Evolutionary conservation across 2,329 filamentous ascomycete genomes (phyloP).

Genomic region (Mycosphaerella arachidis): DNA sequence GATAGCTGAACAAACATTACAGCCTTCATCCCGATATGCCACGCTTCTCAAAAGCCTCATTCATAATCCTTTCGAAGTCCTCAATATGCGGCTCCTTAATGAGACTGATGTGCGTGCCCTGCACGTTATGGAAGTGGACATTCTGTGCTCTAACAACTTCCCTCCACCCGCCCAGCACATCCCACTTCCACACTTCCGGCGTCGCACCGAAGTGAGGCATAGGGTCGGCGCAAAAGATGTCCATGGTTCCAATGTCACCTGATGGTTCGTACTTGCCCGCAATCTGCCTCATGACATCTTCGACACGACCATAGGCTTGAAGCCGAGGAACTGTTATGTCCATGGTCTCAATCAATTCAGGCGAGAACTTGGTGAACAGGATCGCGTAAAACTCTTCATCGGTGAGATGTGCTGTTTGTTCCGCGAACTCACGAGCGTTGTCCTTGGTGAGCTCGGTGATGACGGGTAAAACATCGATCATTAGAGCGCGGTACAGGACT

Average conservation of each 20-base stretch:
- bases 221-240: constrained; percentile 19
- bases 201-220: constrained; percentile 19
- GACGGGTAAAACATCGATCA: constrained; percentile 20
- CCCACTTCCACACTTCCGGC: constrained; percentile 15
- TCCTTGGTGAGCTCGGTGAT: constrained; percentile 16
- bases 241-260: constrained; percentile 11
- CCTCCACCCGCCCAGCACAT: constrained; percentile 18
- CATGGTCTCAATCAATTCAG: constrained; percentile 21
- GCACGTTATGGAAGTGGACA: constrained; percentile 16
- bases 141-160: constrained; percentile 10
- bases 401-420: constrained; percentile 13
- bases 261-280: constrained; percentile 14
- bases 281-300: constrained; percentile 20
- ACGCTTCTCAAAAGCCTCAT: constrained; percentile 12
- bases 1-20: neutral
- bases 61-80: constrained; percentile 12
- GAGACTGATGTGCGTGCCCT: constrained; percentile 16
- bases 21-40: constrained; percentile 4
- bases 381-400: constrained; percentile 20
- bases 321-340: constrained; percentile 19
- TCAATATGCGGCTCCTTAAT: constrained; percentile 15
- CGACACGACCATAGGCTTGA: constrained; percentile 18
- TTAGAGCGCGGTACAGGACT: constrained; percentile 15
- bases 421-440: constrained; percentile 14
- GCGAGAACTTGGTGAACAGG: constrained; percentile 20